Conservation (phyloP, 192 early-diverging fungal genomes). For the Coemansia javaensis region DNA sequence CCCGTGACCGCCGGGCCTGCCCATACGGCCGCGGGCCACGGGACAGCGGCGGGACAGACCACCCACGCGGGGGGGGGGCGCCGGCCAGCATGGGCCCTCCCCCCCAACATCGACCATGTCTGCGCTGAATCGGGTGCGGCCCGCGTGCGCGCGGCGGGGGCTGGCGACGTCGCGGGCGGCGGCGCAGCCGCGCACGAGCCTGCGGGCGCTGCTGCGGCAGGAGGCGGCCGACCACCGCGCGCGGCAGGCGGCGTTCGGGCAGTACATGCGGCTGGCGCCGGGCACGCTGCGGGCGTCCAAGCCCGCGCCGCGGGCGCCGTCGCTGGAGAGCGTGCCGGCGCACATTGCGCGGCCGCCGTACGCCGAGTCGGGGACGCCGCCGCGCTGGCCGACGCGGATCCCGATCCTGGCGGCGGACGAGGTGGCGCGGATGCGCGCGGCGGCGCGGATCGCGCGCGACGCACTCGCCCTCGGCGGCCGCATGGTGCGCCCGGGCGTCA, state of each 20-base stretch:
- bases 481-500: conserved; percentile 48
- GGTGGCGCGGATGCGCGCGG: conserved; percentile 42
- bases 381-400: conserved; percentile 42
- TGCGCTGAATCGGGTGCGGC: too few species aligned
- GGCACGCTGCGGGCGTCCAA: conserved; percentile 14
- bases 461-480: conserved; percentile 54
- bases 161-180: conserved; percentile 2
- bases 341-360: conserved; percentile 57
- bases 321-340: conserved; percentile 21
- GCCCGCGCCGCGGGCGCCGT: conserved; percentile 25
- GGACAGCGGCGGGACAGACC: too few species aligned
- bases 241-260: conserved; percentile 10
- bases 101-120: too few species aligned
- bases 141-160: too few species aligned
- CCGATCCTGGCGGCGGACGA: conserved; percentile 43
- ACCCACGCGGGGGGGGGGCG: too few species aligned
- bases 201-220: background rate
- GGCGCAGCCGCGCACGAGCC: background rate
- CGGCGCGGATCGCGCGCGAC: conserved; percentile 55
- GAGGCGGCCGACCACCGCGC: background rate
- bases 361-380: conserved; percentile 52
- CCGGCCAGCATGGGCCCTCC: too few species aligned
- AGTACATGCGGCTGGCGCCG: conserved; percentile 25
- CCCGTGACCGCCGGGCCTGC: too few species aligned
- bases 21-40: too few species aligned